Base-by-base conservation (phyloP, 192 early-diverging fungal species). In the Jimgerdemannia lactiflua region DNA sequence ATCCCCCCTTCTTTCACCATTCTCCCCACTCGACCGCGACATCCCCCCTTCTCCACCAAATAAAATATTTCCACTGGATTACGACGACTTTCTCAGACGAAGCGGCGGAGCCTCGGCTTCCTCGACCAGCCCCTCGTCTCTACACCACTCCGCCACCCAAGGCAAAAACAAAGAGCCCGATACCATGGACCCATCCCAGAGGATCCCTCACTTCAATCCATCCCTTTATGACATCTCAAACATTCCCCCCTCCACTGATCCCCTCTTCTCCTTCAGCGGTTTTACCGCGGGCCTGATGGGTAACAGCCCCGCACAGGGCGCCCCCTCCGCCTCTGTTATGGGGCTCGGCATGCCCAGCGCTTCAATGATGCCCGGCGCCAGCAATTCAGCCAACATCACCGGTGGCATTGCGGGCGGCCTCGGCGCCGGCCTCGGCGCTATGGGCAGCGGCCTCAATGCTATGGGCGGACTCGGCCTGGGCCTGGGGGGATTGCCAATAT, bases 231-330 rank as follows among this genome's bases (percentile, higher is more conserved):
- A 78, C 40, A 74, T 72, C 41, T 65, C 42, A 41, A 78, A 78
- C 70, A 70, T 78, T 0, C 73, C 69, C 14, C 77, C 77, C 54
- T 75, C 77, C 11, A 78, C 69, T 0, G 73, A 78, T 49, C 69
- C 44, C 10, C 41, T 78, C 6, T 78, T 75, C 39, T 64, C 67
- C 3, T 75, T 67, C 29, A 74, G 72, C 71, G 77, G 77, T 0
- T 78, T 74, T 39, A 69, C 75, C 7, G 77, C 77, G 4, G 77
- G 77, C 17, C 40, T 78, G 19, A 78, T 78, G 41, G 74, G 49
- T 2, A 10, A 6, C 49, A 59, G 8, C 49, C 49, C 49, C 14
- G 49, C 49, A 6, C 49, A 59, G 14, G 49, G 49, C 49, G 49
- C 49, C 49, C 14, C 49, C 6, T 59, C 49, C 14, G 6, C 49